Conservation (phyloP, 1,284 basidiomycete species). For the Agroathelia rolfsii region DNA sequence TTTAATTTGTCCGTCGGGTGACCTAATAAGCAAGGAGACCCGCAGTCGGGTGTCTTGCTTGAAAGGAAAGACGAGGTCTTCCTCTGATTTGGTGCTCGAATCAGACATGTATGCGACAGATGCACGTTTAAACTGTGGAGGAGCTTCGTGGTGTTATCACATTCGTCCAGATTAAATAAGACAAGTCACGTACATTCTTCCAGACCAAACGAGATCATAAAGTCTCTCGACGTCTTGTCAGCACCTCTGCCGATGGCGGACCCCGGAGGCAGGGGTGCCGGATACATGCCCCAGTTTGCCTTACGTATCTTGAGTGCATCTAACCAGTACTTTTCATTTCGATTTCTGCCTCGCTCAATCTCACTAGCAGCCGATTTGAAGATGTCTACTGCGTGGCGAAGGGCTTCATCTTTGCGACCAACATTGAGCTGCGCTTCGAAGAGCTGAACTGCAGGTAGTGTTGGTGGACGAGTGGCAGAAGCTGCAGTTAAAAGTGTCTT, state of each 20-base stretch:
- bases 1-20: constrained; percentile 22
- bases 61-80: constrained; percentile 50
- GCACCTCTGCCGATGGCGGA: constrained; percentile 60
- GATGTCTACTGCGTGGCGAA: constrained; percentile 59
- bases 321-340: constrained; percentile 66
- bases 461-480: constrained; percentile 49
- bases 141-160: constrained; percentile 33
- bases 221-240: constrained; percentile 70
- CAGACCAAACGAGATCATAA: constrained; percentile 65
- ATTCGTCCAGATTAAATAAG: constrained; percentile 5
- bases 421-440: constrained; percentile 66
- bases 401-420: constrained; percentile 68
- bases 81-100: constrained; percentile 28
- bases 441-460: constrained; percentile 58
- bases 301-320: constrained; percentile 65
- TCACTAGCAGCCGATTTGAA: constrained; percentile 60
- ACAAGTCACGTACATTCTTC: constrained; percentile 55
- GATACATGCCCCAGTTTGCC: constrained; percentile 67
- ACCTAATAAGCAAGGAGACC: constrained; percentile 36
- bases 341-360: constrained; percentile 51
- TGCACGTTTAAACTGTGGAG: constrained; percentile 45
- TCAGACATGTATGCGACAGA: constrained; percentile 60
- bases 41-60: constrained; percentile 49
- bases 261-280: constrained; percentile 63
- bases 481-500: constrained; percentile 48